These are phyloP conservation scores for Phytophthora crassamura DNA, from an alignment of 352 stramenopile species.

Conservation along the genomic window DNA sequence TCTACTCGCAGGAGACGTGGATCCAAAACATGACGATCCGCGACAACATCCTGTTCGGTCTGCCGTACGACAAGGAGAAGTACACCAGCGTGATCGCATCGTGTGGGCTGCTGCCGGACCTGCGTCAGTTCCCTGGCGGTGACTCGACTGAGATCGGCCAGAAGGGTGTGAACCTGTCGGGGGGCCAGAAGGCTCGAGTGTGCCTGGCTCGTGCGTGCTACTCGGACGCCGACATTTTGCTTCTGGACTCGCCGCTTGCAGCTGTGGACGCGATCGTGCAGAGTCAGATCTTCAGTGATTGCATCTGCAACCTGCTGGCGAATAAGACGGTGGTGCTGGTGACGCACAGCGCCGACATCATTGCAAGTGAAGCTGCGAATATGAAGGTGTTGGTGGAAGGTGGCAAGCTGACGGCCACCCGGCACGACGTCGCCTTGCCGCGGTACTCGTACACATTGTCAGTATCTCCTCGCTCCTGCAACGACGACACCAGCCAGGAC, in stretches of 20 bases:
- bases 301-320: slow-evolving; percentile 87
- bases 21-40: slow-evolving; percentile 95
- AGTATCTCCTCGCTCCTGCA: slow-evolving; percentile 1
- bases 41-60: slow-evolving; percentile 95
- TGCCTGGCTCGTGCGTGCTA: slow-evolving; percentile 96
- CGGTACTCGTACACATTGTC: slow-evolving; percentile 16
- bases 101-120: slow-evolving; percentile 83
- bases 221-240: slow-evolving; percentile 93
- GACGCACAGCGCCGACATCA: slow-evolving; percentile 63
- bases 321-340: slow-evolving; percentile 94
- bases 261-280: slow-evolving; percentile 97
- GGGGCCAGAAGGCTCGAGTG: slow-evolving; percentile 95
- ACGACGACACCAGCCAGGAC: slow-evolving; percentile 10
- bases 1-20: slow-evolving; percentile 89
- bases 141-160: slow-evolving; percentile 98
- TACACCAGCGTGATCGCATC: slow-evolving; percentile 63
- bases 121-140: slow-evolving; percentile 82
- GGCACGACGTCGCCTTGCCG: slow-evolving; percentile 12
- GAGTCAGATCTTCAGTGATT: slow-evolving; percentile 96
- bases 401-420: slow-evolving; percentile 23
- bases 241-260: slow-evolving; percentile 96
- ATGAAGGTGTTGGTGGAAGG: slow-evolving; percentile 39
- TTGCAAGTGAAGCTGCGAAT: slow-evolving; percentile 38
- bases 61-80: slow-evolving; percentile 48
- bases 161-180: slow-evolving; percentile 97